Percentiles rank a stretch among this genome's conserved stretches.
phyloP scores from a whole-genome alignment of 2,329 filamentous ascomycete genomes.

The Exophiala phaeomuriformis region DNA sequence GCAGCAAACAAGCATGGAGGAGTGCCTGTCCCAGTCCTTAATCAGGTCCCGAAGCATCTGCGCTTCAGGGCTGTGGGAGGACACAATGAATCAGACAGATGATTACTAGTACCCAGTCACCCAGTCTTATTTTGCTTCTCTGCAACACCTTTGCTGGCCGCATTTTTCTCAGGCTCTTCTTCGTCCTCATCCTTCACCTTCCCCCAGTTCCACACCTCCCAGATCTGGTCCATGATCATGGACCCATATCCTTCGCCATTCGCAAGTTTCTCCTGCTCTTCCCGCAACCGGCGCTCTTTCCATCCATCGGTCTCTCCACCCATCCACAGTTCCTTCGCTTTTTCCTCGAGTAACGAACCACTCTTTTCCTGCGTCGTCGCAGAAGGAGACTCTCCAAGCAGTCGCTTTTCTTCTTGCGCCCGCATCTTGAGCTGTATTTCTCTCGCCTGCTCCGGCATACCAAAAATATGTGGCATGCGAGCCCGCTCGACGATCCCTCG shows the following conservation, averaged over 20 bases:
- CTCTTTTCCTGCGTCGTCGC: conserved; percentile 4
- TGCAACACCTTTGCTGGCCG: conserved; percentile 23
- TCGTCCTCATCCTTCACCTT: conserved; percentile 20
- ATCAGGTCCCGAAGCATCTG: no score
- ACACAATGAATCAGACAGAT: no score
- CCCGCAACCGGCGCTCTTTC: conserved; percentile 35
- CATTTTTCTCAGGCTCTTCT: conserved; percentile 24
- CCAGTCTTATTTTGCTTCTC: conserved; percentile 18
- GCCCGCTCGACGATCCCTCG: conserved; percentile 30
- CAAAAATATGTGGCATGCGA: conserved; percentile 25
- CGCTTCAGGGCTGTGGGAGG: no score
- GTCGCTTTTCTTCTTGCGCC: conserved; percentile 15
- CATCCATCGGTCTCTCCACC: conserved; percentile 37
- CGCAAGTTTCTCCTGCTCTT: conserved; percentile 34
- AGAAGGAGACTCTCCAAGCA: conserved; percentile 25
- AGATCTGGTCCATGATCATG: conserved; percentile 41
- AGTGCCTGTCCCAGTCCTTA: no score
- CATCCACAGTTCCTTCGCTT: conserved; percentile 27
- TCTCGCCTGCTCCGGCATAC: conserved; percentile 6
- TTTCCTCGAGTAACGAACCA: conserved; percentile 10
- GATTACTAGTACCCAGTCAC: conserved; percentile 1
- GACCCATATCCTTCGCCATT: conserved; percentile 38
- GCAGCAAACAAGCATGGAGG: no score
- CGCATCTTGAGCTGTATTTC: conserved; percentile 9
- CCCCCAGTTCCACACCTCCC: conserved; percentile 35